Conservation (phyloP, 2,329 filamentous ascomycete genomes). For the Orbilia blumenaviensis region DNA sequence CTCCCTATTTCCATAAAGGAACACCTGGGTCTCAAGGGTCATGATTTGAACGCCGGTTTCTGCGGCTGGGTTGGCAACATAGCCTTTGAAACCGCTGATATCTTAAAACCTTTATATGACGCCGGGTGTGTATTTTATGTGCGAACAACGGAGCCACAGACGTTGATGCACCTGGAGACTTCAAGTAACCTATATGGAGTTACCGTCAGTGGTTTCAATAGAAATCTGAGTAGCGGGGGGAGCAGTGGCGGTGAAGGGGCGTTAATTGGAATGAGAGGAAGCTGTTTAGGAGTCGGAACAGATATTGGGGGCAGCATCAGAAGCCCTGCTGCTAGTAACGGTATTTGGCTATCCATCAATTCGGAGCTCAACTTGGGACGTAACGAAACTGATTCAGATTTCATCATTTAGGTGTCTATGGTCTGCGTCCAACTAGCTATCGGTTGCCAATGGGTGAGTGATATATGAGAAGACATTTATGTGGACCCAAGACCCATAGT, state of each 20-base stretch:
- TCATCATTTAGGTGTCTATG: conserved; percentile 58
- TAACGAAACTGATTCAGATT: not conserved
- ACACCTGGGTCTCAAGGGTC: conserved; percentile 65
- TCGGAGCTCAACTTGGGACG: too few relatives aligned
- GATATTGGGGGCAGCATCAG: conserved; percentile 67
- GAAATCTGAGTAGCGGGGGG: conserved; percentile 65
- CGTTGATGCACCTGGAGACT: conserved; percentile 65
- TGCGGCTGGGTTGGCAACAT: conserved; percentile 65
- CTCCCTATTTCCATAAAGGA: conserved; percentile 68
- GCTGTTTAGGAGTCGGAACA: conserved; percentile 67
- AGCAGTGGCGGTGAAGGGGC: conserved; percentile 69
- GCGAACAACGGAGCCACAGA: conserved; percentile 67
- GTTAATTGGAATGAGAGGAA: conserved; percentile 66
- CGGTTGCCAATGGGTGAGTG: conserved; percentile 62
- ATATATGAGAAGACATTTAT: not conserved
- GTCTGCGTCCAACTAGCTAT: conserved; percentile 62
- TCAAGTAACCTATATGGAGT: conserved; percentile 65
- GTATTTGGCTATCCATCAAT: too few relatives aligned
- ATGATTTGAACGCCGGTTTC: conserved; percentile 66
- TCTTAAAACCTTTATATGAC: conserved; percentile 64
- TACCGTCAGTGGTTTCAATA: conserved; percentile 68
- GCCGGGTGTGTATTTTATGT: conserved; percentile 67
- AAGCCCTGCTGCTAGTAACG: conserved; percentile 64
- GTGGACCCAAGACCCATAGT: too few relatives aligned
- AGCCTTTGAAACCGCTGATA: conserved; percentile 63